phyloP scores from a whole-genome alignment of 371 early-diverging fungal species.

The Mortierella sp. region DNA sequence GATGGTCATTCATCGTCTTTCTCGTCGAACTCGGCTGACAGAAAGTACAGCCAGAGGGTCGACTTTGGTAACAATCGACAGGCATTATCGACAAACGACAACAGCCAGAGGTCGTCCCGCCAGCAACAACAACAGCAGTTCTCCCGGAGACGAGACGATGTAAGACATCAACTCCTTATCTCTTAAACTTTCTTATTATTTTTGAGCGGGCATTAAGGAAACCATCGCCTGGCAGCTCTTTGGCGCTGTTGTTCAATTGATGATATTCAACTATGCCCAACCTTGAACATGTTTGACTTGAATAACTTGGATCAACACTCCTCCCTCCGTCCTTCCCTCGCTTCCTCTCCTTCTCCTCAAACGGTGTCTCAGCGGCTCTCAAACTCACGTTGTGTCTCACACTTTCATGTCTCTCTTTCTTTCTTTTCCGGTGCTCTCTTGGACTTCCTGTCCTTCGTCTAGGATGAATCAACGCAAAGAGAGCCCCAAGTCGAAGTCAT shows the following conservation, averaged over 20 bases:
- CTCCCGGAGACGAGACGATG: constrained; percentile 4
- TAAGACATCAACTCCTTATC: background rate
- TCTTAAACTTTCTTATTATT: background rate
- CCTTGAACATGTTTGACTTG: constrained; percentile 2
- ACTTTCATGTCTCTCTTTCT: background rate
- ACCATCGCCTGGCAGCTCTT: background rate
- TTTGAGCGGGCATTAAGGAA: background rate
- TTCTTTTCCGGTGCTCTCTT: background rate
- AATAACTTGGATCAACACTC: background rate
- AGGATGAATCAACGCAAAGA: constrained; percentile 21
- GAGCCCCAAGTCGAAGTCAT: constrained; percentile 45
- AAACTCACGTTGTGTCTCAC: background rate
- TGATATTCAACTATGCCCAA: background rate
- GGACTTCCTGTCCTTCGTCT: background rate
- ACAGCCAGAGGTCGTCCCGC: background rate
- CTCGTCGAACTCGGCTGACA: background rate
- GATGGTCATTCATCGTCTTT: background rate
- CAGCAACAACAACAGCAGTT: constrained; percentile 5
- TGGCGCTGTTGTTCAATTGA: background rate
- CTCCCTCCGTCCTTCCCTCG: background rate
- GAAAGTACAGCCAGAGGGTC: background rate
- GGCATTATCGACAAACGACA: background rate
- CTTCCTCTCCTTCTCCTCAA: background rate
- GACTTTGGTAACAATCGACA: background rate
- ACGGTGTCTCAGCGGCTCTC: background rate